These are phyloP conservation scores for Aspergillus coremiiformis DNA, from an alignment of 495 filamentous ascomycete genomes.

Conservation along the genomic window DNA sequence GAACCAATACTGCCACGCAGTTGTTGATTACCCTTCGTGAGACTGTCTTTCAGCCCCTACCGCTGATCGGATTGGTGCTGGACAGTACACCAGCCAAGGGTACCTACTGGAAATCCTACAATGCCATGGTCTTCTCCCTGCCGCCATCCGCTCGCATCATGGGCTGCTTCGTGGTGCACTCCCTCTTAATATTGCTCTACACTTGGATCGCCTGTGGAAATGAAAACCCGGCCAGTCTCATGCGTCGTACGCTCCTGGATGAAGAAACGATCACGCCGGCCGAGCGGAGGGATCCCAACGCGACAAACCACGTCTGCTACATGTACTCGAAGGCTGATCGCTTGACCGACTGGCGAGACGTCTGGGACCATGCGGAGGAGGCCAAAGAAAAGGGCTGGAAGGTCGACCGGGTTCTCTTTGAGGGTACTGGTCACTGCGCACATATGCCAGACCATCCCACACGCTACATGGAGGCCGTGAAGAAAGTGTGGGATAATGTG, in stretches of 20 bases:
- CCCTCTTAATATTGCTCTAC: neutral
- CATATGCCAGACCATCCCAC: neutral
- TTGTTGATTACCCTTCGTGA: slow-evolving; percentile 1
- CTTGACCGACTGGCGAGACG: slow-evolving; percentile 2
- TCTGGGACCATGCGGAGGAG: neutral
- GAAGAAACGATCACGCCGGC: slow-evolving; percentile 1
- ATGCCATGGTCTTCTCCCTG: slow-evolving; percentile 4
- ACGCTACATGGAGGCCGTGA: neutral
- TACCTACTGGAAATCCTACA: slow-evolving; percentile 2
- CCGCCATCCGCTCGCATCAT: neutral
- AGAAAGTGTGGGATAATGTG: neutral
- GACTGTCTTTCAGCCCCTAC: neutral
- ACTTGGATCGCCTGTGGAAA: slow-evolving; percentile 3
- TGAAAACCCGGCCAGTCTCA: slow-evolving; percentile 2
- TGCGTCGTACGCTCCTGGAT: neutral
- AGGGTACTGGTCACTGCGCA: neutral
- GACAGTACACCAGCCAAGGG: slow-evolving; percentile 1
- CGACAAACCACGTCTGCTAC: neutral
- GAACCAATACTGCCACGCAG: slow-evolving; percentile 2
- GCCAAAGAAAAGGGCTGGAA: neutral
- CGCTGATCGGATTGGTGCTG: slow-evolving; percentile 1
- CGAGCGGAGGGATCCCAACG: neutral
- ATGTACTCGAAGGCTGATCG: neutral
- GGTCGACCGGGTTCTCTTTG: neutral
- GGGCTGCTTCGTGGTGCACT: neutral